A percentile compares a stretch with the other conserved stretches of the same genome.
Conservation (phyloP, 2,329 filamentous ascomycete species). For the Colletotrichum costaricense region DNA sequence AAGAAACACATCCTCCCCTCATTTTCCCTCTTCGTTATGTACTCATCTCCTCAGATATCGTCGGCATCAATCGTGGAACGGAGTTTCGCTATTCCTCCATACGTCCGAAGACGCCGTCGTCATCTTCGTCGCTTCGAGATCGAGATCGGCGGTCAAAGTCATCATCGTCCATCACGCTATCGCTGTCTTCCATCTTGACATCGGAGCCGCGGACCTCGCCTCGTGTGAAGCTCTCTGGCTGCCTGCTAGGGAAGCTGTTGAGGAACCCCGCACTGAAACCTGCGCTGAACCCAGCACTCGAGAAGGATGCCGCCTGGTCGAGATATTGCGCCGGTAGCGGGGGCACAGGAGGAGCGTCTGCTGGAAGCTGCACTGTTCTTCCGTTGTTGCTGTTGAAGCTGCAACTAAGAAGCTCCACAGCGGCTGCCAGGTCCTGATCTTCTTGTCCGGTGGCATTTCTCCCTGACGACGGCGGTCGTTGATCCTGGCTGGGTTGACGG, state of each 20-base stretch:
- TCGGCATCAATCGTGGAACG: constrained; percentile 30
- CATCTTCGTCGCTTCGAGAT: constrained; percentile 84
- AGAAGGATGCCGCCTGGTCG: constrained; percentile 66
- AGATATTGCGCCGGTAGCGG: constrained; percentile 85
- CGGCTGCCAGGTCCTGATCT: constrained; percentile 88
- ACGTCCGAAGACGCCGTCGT: constrained; percentile 93
- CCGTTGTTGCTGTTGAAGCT: constrained; percentile 83
- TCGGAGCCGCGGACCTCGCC: constrained; percentile 66
- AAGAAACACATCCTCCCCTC: constrained; percentile 53
- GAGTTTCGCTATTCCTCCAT: constrained; percentile 82
- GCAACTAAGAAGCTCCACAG: constrained; percentile 90
- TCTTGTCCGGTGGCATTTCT: constrained; percentile 81
- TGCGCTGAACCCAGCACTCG: constrained; percentile 71
- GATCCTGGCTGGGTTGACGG: constrained; percentile 80
- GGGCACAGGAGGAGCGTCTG: constrained; percentile 87
- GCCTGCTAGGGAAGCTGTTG: constrained; percentile 70
- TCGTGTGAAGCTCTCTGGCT: constrained; percentile 74
- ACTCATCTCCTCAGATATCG: constrained; percentile 36
- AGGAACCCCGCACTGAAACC: constrained; percentile 70
- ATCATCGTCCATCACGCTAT: constrained; percentile 73
- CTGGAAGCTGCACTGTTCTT: constrained; percentile 70
- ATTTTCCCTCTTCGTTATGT: constrained; percentile 39
- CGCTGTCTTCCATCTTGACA: constrained; percentile 76
- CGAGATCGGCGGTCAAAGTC: constrained; percentile 72
- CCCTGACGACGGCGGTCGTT: constrained; percentile 79